Conservation (phyloP, 257 asterid genomes). For the Solanum gandarillasii region DNA sequence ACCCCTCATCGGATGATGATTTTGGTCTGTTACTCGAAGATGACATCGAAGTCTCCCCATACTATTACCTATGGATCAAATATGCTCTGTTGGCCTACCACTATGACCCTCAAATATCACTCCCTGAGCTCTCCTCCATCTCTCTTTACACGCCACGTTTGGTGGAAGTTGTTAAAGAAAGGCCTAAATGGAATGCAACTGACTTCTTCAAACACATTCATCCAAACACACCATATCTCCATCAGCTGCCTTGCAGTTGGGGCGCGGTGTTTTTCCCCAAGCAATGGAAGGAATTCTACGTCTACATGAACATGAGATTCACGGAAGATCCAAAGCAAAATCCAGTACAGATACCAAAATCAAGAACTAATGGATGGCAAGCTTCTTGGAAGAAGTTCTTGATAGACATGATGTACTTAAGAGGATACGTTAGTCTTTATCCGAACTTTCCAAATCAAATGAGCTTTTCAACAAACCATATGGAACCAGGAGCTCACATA, state of each 20-base stretch:
- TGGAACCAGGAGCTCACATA: slow-evolving; percentile 97
- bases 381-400: slow-evolving; percentile 97
- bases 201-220: slow-evolving; percentile 61
- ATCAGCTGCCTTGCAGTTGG: slow-evolving; percentile 94
- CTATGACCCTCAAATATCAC: slow-evolving; percentile 76
- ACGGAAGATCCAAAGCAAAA: slow-evolving; percentile 75
- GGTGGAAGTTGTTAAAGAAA: slow-evolving; percentile 86
- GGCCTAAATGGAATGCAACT: slow-evolving; percentile 93
- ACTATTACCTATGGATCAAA: slow-evolving; percentile 86
- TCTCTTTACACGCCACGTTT: slow-evolving; percentile 86
- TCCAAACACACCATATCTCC: slow-evolving; percentile 93
- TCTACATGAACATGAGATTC: slow-evolving; percentile 90
- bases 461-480: slow-evolving; percentile 90
- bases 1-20: slow-evolving; percentile 78
- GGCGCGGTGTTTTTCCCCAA: slow-evolving; percentile 93
- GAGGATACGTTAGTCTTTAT: slow-evolving; percentile 80
- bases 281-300: slow-evolving; percentile 91
- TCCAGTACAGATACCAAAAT: slow-evolving; percentile 88
- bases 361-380: slow-evolving; percentile 97
- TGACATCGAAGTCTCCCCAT: slow-evolving; percentile 90
- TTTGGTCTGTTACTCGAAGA: slow-evolving; percentile 84
- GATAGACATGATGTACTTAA: slow-evolving; percentile 86
- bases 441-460: slow-evolving; percentile 87
- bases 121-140: slow-evolving; percentile 80
- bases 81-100: slow-evolving; percentile 72